Percentiles rank a stretch among this genome's conserved stretches.
These are phyloP conservation scores for Pestalotiopsis sp. DNA, from an alignment of 2,329 filamentous ascomycete species.

Conservation along the genomic window DNA sequence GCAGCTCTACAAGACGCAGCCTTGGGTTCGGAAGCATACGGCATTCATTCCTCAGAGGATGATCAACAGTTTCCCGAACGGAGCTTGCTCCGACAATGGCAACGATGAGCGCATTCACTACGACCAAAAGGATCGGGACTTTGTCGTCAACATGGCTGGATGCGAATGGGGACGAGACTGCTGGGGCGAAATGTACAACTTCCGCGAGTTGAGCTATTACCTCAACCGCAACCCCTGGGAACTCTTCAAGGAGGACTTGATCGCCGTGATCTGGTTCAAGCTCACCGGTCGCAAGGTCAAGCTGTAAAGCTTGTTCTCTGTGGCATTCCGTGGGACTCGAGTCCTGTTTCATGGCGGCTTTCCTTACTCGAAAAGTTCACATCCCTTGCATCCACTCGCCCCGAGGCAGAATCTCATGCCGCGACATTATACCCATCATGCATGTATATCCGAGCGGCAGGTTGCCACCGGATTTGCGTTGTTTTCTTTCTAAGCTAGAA, in stretches of 20 bases:
- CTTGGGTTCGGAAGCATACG: conserved; percentile 87
- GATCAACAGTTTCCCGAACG: conserved; percentile 92
- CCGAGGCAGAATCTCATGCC: neutral
- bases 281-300: conserved; percentile 64
- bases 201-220: conserved; percentile 86
- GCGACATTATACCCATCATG: conserved; percentile 11
- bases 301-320: conserved; percentile 38
- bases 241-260: conserved; percentile 67
- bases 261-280: conserved; percentile 65
- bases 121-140: conserved; percentile 81
- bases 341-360: neutral
- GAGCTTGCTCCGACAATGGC: conserved; percentile 80
- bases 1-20: conserved; percentile 86
- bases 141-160: conserved; percentile 97
- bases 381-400: neutral
- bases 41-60: conserved; percentile 89
- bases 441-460: neutral
- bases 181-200: conserved; percentile 97
- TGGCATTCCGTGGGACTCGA: neutral
- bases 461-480: neutral
- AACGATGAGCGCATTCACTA: conserved; percentile 85
- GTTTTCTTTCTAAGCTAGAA: conserved; percentile 1
- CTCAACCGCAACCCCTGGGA: conserved; percentile 87
- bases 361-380: neutral
- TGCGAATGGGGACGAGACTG: conserved; percentile 97